Percentiles rank a stretch among this genome's conserved stretches.
These are phyloP conservation scores for Phytophthora cactorum DNA, from an alignment of 352 stramenopile genomes.

Conservation along the genomic window DNA sequence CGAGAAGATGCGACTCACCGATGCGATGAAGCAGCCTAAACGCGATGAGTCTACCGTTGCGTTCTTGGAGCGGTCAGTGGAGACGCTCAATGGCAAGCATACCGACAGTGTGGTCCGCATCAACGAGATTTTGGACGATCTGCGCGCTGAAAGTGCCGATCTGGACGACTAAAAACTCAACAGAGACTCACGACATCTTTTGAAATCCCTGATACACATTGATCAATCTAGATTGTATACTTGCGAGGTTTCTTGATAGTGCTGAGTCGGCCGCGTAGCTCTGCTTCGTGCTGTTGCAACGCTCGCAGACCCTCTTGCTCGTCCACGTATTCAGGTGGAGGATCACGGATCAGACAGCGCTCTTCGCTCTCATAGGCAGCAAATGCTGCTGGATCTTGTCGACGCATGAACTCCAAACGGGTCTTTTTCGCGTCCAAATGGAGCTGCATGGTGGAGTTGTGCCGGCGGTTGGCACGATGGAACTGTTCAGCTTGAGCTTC, in stretches of 20 bases:
- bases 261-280: slow-evolving; percentile 60
- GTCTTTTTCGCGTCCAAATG: slow-evolving; percentile 81
- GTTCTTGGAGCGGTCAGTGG: slow-evolving; percentile 72
- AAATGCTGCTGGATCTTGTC: slow-evolving; percentile 63
- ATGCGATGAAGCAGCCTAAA: slow-evolving; percentile 45
- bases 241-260: slow-evolving; percentile 47
- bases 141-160: slow-evolving; percentile 63
- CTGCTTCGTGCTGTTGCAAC: slow-evolving; percentile 56
- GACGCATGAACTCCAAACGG: slow-evolving; percentile 70
- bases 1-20: slow-evolving; percentile 78
- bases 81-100: slow-evolving; percentile 60
- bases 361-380: slow-evolving; percentile 55
- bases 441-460: slow-evolving; percentile 80
- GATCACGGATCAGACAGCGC: slow-evolving; percentile 52
- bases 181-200: not conserved
- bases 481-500: slow-evolving; percentile 68
- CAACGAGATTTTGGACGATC: slow-evolving; percentile 82
- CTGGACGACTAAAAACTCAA: slow-evolving; percentile 37
- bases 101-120: slow-evolving; percentile 71
- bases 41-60: slow-evolving; percentile 50
- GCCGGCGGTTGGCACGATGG: slow-evolving; percentile 52
- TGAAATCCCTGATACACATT: too few species aligned
- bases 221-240: not conserved
- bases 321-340: slow-evolving; percentile 52
- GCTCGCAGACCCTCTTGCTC: slow-evolving; percentile 46